Evolutionary conservation across 1,284 basidiomycete species (phyloP).

Genomic region (Sporisorium iseilematis-ciliati): DNA sequence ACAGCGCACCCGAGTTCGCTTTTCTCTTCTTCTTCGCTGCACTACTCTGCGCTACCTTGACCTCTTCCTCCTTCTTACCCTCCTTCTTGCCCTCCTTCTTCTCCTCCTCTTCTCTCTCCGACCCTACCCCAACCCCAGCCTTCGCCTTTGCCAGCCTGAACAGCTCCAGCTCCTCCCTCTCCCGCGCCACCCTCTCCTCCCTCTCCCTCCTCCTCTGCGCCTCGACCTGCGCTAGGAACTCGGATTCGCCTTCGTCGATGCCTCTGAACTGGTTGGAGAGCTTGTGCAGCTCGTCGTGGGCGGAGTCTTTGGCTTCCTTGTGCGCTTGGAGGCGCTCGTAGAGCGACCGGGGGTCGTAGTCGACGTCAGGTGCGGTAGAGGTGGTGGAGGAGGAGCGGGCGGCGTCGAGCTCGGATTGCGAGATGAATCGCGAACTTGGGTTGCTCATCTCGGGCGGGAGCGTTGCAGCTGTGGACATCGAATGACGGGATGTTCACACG

Average conservation of each 20-base stretch:
- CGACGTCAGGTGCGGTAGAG: not conserved
- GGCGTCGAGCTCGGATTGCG: slow-evolving; percentile 29
- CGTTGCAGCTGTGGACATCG: too few relatives aligned
- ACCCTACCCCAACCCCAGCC: not conserved
- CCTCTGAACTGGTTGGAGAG: slow-evolving; percentile 67
- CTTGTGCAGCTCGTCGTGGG: slow-evolving; percentile 60
- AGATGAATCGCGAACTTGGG: slow-evolving; percentile 46
- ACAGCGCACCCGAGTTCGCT: not conserved
- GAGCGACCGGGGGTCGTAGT: slow-evolving; percentile 53
- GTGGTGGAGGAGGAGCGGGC: not conserved
- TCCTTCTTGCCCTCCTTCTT: not conserved
- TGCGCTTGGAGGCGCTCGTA: slow-evolving; percentile 58
- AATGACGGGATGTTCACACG: too few relatives aligned
- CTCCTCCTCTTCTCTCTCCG: not conserved
- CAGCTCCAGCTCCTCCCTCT: slow-evolving; percentile 45
- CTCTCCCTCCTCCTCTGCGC: slow-evolving; percentile 35
- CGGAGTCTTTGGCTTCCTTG: slow-evolving; percentile 61
- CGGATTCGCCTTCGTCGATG: slow-evolving; percentile 62
- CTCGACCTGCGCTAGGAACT: slow-evolving; percentile 59
- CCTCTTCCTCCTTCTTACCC: not conserved
- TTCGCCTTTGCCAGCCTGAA: slow-evolving; percentile 34
- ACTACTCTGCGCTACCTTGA: not conserved
- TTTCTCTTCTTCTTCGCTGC: slow-evolving; percentile 45
- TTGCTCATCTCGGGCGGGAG: too few relatives aligned
- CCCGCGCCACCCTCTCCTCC: slow-evolving; percentile 21